Base-by-base conservation (phyloP, 306 rosid genomes). In the Prunus davidiana region DNA sequence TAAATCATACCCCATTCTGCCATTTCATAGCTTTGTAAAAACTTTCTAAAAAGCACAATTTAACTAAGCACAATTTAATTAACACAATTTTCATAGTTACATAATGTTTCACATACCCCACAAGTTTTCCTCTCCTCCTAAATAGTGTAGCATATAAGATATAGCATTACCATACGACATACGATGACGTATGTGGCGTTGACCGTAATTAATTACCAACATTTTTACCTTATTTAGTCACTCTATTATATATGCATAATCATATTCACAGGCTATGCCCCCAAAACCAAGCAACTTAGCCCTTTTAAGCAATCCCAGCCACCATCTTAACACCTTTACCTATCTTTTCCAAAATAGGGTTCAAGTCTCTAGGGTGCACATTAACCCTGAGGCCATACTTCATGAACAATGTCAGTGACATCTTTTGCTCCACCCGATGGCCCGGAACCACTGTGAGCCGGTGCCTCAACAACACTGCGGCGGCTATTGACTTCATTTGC, bases 371-470 rank as follows among this genome's bases (percentile, higher is more conserved):
- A 0, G 92, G 90, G 20, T 55, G 86, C 75, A 94, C 87, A 14
- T 88, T 78, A 61, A 94, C 92, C 84, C 2, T 86, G 5, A 94
- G 87, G 0, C 98, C 98, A 67, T 94, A 79, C 85, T 94, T 94
- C 98, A 94, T 92, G 90, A 94, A 94, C 79, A 94, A 82, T 2
- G 98, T 92, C 58, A 94, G 75, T 1, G 98, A 94, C 95, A 94
- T 94, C 86, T 94, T 94, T 46, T 94, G 98, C 89, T 90, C 98
- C 32, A 94, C 97, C 0, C 73, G 81, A 84, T 92, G 97, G 12
- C 97, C 97, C 0, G 80, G 78, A 0, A 67, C 89, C 63, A 94
- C 74, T 6, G 79, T 2, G 3, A 94, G 87, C 20, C 89, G 86
- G 74, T 94, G 98, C 67, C 97, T 87, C 10, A 94, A 66, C 24